Evolutionary conservation across 2,329 filamentous ascomycete species (phyloP).

Genomic region (Calonectria multiphialidica): DNA sequence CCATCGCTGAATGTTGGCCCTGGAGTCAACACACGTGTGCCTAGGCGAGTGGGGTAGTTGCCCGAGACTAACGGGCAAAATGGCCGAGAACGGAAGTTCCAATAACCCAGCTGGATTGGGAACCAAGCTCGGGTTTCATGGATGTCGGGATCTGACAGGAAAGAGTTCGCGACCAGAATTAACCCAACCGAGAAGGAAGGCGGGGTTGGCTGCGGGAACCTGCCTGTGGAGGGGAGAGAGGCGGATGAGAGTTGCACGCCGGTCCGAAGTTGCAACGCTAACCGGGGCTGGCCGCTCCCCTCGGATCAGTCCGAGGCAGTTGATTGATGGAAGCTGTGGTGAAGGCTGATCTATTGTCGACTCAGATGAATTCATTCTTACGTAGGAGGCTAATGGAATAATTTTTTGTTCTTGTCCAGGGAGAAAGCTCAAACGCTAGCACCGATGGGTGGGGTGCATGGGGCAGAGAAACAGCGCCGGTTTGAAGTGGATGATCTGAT

Average conservation of each 20-base stretch:
- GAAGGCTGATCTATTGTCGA: background rate
- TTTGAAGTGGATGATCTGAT: background rate
- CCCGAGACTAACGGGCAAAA: conserved; percentile 15
- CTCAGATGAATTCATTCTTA: background rate
- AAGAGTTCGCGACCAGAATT: background rate
- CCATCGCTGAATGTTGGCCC: background rate
- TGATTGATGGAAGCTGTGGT: background rate
- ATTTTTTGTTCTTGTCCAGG: background rate
- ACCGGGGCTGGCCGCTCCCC: background rate
- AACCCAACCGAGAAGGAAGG: background rate
- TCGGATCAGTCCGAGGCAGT: background rate
- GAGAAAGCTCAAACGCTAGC: background rate
- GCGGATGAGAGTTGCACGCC: background rate
- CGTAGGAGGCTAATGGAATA: background rate
- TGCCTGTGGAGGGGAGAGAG: background rate
- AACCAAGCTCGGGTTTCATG: conserved; percentile 8
- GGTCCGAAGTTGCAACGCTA: background rate
- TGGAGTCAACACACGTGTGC: conserved; percentile 7
- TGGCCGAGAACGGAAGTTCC: conserved; percentile 19
- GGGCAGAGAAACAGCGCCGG: background rate
- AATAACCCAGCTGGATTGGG: background rate
- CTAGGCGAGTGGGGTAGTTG: background rate
- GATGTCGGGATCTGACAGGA: background rate
- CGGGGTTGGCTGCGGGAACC: background rate
- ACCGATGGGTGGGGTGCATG: background rate